These are phyloP conservation scores for Trichoderma simmonsii DNA, from an alignment of 2,329 filamentous ascomycete species.

Conservation along the genomic window DNA sequence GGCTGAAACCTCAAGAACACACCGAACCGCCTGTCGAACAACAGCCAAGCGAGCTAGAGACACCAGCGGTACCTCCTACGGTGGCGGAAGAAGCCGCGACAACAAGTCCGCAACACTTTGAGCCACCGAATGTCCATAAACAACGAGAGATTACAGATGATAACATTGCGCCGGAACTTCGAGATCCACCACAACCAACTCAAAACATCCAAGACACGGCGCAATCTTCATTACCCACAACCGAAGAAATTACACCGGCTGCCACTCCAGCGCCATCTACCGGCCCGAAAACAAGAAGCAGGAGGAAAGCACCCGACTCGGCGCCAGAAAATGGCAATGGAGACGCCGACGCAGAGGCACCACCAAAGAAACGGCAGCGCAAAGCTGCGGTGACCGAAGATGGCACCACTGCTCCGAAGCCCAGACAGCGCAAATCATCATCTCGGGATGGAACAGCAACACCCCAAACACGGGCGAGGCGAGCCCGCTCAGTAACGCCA, in stretches of 20 bases:
- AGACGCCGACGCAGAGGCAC: slow-evolving; percentile 23
- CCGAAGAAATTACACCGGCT: background rate
- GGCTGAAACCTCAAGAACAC: background rate
- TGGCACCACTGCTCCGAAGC: slow-evolving; percentile 21
- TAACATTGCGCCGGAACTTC: slow-evolving; percentile 16
- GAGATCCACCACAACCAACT: slow-evolving; percentile 5
- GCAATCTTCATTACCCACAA: background rate
- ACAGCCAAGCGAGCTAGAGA: background rate
- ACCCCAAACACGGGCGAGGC: slow-evolving; percentile 29
- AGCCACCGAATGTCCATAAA: background rate
- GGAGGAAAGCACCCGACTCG: slow-evolving; percentile 15
- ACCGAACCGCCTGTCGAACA: background rate
- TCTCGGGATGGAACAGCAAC: slow-evolving; percentile 23
- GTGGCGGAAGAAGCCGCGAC: background rate
- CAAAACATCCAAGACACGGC: background rate
- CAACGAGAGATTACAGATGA: slow-evolving; percentile 8
- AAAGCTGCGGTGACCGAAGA: slow-evolving; percentile 28
- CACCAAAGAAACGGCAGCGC: slow-evolving; percentile 34
- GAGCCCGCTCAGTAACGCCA: slow-evolving; percentile 53
- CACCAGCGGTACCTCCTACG: background rate
- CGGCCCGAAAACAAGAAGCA: slow-evolving; percentile 15
- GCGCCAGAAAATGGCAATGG: slow-evolving; percentile 22
- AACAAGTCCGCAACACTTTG: background rate
- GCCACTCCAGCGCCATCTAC: background rate
- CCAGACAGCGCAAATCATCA: slow-evolving; percentile 30